A percentile compares a stretch with the other conserved stretches of the same genome.
Conservation (phyloP, 768 basidiomycete genomes). For the Infundibulicybe gibba region DNA sequence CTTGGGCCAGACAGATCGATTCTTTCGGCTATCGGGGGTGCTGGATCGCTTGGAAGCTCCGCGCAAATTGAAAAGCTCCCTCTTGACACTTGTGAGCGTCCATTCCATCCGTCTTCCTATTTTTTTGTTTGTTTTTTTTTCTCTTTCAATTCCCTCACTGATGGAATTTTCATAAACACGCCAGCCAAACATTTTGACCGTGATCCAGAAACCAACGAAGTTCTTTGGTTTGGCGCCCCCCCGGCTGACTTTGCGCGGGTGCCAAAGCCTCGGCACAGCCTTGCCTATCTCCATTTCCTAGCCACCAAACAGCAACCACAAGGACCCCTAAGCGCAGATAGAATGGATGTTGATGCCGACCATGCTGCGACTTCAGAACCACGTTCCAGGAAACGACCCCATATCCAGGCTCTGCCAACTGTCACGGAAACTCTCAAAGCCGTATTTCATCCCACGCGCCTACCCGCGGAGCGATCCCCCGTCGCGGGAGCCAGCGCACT, state of each 20-base stretch:
- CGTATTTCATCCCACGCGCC: background rate
- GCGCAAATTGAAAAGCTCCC: slow-evolving; percentile 64
- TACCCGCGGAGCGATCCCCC: too few relatives aligned
- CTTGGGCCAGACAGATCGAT: slow-evolving; percentile 68
- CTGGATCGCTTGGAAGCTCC: slow-evolving; percentile 35
- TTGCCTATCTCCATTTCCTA: slow-evolving; percentile 67
- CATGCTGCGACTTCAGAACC: slow-evolving; percentile 10
- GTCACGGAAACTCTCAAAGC: background rate
- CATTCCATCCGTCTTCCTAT: slow-evolving; percentile 3
- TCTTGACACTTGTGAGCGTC: slow-evolving; percentile 60
- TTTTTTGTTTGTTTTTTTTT: background rate
- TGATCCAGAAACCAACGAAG: slow-evolving; percentile 76
- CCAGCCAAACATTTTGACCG: slow-evolving; percentile 79
- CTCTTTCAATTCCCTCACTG: background rate
- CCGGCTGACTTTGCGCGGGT: slow-evolving; percentile 64
- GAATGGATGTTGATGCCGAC: slow-evolving; percentile 11
- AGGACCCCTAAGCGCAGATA: slow-evolving; percentile 6
- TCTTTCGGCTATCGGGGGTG: slow-evolving; percentile 59
- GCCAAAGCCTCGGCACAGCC: slow-evolving; percentile 50
- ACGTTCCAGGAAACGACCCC: slow-evolving; percentile 29
- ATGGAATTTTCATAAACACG: too few relatives aligned
- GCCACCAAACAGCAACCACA: slow-evolving; percentile 48
- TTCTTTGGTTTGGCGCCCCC: slow-evolving; percentile 89
- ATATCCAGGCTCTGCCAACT: slow-evolving; percentile 7
- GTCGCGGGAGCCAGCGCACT: too few relatives aligned